phyloP scores from a whole-genome alignment of 257 asterid species.

The Lavandula angustifolia region DNA sequence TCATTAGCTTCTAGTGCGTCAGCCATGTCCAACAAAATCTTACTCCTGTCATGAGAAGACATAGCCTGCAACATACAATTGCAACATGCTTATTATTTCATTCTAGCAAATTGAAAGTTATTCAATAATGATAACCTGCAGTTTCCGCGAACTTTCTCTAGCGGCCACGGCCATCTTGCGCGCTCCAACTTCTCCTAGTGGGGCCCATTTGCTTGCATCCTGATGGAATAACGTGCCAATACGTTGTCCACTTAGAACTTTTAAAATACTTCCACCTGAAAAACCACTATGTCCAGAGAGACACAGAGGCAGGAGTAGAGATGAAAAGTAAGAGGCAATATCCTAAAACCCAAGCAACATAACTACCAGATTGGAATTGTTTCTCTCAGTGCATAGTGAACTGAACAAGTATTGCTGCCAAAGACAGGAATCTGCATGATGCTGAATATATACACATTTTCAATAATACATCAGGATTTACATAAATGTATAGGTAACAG shows the following conservation, averaged over 20 bases:
- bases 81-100: slow-evolving; percentile 3
- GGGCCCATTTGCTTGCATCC: slow-evolving; percentile 64
- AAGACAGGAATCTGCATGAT: not conserved
- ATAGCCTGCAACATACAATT: slow-evolving; percentile 49
- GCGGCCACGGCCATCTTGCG: slow-evolving; percentile 83
- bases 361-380: slow-evolving; percentile 15
- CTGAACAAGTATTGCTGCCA: slow-evolving; percentile 1
- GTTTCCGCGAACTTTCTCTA: slow-evolving; percentile 68
- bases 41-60: slow-evolving; percentile 71
- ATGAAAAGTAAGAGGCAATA: slow-evolving; percentile 25
- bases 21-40: slow-evolving; percentile 73
- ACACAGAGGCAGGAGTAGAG: slow-evolving; percentile 12
- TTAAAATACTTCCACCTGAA: slow-evolving; percentile 50
- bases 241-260: slow-evolving; percentile 56
- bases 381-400: slow-evolving; percentile 7
- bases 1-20: slow-evolving; percentile 71
- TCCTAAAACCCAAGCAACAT: slow-evolving; percentile 4
- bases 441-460: not conserved
- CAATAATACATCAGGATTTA: not conserved
- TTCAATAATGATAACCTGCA: slow-evolving; percentile 51
- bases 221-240: slow-evolving; percentile 76
- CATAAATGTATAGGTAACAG: not conserved
- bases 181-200: slow-evolving; percentile 51
- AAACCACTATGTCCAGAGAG: slow-evolving; percentile 59
- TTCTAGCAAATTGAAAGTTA: slow-evolving; percentile 9